A percentile compares a stretch with the other conserved stretches of the same genome.
Evolutionary conservation across 2,329 filamentous ascomycete species (phyloP).

Genomic region (Raffaelea albimanens): DNA sequence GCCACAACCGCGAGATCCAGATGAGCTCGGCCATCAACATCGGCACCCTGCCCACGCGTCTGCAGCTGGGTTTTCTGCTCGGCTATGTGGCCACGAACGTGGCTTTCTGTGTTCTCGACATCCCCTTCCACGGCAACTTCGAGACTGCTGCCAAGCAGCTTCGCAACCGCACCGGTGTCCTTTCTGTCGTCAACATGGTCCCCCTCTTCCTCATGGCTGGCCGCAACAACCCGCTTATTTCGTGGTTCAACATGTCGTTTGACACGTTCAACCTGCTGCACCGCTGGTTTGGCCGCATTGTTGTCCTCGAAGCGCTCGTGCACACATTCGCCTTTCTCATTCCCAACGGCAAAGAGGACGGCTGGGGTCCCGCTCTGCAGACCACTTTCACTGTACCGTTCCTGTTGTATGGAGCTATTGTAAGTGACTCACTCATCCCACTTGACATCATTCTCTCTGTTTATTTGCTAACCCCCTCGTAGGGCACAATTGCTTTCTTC

Average conservation of each 20-base stretch:
- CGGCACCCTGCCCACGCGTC: slow-evolving; percentile 68
- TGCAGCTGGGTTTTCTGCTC: slow-evolving; percentile 61
- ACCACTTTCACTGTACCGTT: slow-evolving; percentile 29
- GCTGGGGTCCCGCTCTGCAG: slow-evolving; percentile 37
- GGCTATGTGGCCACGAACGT: slow-evolving; percentile 65
- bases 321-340: slow-evolving; percentile 55
- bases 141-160: slow-evolving; percentile 37
- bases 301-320: slow-evolving; percentile 56
- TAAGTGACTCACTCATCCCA: slow-evolving; percentile 26
- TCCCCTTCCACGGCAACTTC: slow-evolving; percentile 46
- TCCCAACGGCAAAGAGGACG: slow-evolving; percentile 27
- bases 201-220: slow-evolving; percentile 66
- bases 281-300: slow-evolving; percentile 71
- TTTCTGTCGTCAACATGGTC: slow-evolving; percentile 68
- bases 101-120: slow-evolving; percentile 62
- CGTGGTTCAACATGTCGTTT: slow-evolving; percentile 63
- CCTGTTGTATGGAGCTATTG: slow-evolving; percentile 55
- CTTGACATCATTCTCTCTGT: not conserved
- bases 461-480: not conserved
- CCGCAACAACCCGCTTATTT: slow-evolving; percentile 70
- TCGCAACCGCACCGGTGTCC: slow-evolving; percentile 59
- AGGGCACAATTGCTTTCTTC: slow-evolving; percentile 52
- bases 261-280: slow-evolving; percentile 78
- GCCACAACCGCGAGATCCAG: slow-evolving; percentile 65
- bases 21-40: slow-evolving; percentile 50